A percentile compares a stretch with the other conserved stretches of the same genome.
Evolutionary conservation across 179 eudicot genomes (phyloP).

Genomic region (Sideroxylon spinosum): DNA sequence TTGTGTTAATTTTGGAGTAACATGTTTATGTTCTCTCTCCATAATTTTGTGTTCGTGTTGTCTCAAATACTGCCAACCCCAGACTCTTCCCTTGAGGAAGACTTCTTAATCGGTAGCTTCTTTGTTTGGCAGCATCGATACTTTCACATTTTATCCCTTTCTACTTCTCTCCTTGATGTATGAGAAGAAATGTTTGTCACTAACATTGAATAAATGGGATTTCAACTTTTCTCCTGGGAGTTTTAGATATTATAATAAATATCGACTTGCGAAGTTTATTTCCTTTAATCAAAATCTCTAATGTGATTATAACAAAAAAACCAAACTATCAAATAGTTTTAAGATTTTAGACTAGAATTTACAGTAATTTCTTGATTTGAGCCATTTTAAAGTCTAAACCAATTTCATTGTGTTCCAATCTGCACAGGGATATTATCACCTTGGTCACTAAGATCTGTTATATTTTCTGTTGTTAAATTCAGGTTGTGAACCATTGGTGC

Average conservation of each 20-base stretch:
- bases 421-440: background rate
- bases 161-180: background rate
- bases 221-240: background rate
- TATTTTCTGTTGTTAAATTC: constrained; percentile 15
- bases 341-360: background rate
- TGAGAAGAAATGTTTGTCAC: background rate
- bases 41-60: too few relatives aligned
- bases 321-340: background rate
- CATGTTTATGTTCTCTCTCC: too few relatives aligned
- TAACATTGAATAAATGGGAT: background rate
- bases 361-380: background rate
- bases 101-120: background rate
- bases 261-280: background rate
- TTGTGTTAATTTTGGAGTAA: too few relatives aligned
- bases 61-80: background rate
- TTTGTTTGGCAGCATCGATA: background rate
- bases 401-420: background rate
- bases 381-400: background rate
- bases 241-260: background rate
- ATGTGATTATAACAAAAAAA: background rate
- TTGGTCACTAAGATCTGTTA: background rate
- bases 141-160: too few relatives aligned
- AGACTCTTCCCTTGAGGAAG: background rate
- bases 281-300: background rate
- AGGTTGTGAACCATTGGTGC: constrained; percentile 88